These are phyloP conservation scores for Wickerhamiella azyma DNA, from an alignment of 805 yeast genomes.

Conservation along the genomic window DNA sequence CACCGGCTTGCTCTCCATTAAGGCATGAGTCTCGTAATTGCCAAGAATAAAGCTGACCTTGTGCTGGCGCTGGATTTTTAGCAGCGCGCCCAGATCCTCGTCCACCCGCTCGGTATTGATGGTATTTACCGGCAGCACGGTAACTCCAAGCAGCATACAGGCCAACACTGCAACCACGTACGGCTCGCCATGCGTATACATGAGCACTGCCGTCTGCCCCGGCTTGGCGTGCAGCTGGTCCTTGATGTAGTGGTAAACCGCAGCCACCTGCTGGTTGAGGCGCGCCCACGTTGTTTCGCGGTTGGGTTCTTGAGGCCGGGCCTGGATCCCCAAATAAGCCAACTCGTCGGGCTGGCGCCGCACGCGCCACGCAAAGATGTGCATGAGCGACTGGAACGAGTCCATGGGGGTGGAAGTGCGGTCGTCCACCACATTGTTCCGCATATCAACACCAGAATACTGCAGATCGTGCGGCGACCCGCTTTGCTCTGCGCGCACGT, in stretches of 20 bases:
- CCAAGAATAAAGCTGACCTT: constrained; percentile 60
- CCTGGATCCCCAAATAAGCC: constrained; percentile 41
- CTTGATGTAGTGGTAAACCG: constrained; percentile 57
- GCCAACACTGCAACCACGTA: constrained; percentile 74
- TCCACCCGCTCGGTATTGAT: constrained; percentile 50
- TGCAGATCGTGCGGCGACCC: constrained; percentile 51
- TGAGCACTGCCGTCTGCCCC: constrained; percentile 63
- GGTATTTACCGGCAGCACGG: constrained; percentile 66
- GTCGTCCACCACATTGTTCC: constrained; percentile 65
- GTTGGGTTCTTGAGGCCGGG: constrained; percentile 35
- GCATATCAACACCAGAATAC: constrained; percentile 64
- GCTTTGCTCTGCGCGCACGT: constrained; percentile 46
- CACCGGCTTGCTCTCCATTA: constrained; percentile 54
- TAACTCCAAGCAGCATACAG: constrained; percentile 66
- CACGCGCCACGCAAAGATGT: constrained; percentile 68
- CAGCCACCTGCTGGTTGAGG: constrained; percentile 61
- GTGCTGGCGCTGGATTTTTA: constrained; percentile 54
- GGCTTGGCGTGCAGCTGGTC: constrained; percentile 49
- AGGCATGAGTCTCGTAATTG: constrained; percentile 59
- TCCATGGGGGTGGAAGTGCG: constrained; percentile 62
- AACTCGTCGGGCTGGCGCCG: constrained; percentile 60
- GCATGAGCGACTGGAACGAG: constrained; percentile 56
- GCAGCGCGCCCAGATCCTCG: constrained; percentile 60
- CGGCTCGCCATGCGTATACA: constrained; percentile 82
- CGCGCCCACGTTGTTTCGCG: constrained; percentile 57